Evolutionary conservation across 352 stramenopile species (phyloP).

Genomic region (Phytophthora fragariaefolia): DNA sequence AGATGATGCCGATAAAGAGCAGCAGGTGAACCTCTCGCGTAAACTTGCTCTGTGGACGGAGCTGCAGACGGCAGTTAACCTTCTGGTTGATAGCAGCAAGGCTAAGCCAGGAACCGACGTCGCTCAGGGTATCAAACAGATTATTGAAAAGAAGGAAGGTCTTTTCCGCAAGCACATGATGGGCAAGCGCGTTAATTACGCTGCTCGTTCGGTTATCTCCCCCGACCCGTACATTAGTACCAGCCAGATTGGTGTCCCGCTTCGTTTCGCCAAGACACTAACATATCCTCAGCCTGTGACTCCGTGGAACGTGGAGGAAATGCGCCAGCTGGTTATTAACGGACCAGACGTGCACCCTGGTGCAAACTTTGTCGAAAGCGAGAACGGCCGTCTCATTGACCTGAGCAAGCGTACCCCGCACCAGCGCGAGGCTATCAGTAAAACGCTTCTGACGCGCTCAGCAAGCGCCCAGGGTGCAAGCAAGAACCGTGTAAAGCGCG

Average conservation of each 20-base stretch:
- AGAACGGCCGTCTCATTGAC: conserved; percentile 94
- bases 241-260: conserved; percentile 99
- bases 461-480: conserved; percentile 78
- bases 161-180: conserved; percentile 99
- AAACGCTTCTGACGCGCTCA: conserved; percentile 93
- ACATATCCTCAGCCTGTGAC: conserved; percentile 99
- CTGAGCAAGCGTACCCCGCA: conserved; percentile 93
- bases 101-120: conserved; percentile 70
- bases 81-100: conserved; percentile 84
- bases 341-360: conserved; percentile 96
- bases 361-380: conserved; percentile 98
- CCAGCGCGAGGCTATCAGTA: conserved; percentile 96
- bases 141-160: conserved; percentile 99
- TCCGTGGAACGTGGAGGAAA: conserved; percentile 97
- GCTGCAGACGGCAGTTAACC: conserved; percentile 94
- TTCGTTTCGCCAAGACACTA: conserved; percentile 98
- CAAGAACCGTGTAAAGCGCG: conserved; percentile 93
- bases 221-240: conserved; percentile 99
- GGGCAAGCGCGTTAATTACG: conserved; percentile 99
- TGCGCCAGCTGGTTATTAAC: conserved; percentile 97
- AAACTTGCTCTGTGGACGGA: conserved; percentile 97
- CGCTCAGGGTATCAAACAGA: conserved; percentile 94
- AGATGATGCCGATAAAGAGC: conserved; percentile 56
- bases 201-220: conserved; percentile 99
- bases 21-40: conserved; percentile 83